Base-by-base conservation (phyloP, 192 early-diverging fungal genomes). In the Mortierella hygrophila region DNA sequence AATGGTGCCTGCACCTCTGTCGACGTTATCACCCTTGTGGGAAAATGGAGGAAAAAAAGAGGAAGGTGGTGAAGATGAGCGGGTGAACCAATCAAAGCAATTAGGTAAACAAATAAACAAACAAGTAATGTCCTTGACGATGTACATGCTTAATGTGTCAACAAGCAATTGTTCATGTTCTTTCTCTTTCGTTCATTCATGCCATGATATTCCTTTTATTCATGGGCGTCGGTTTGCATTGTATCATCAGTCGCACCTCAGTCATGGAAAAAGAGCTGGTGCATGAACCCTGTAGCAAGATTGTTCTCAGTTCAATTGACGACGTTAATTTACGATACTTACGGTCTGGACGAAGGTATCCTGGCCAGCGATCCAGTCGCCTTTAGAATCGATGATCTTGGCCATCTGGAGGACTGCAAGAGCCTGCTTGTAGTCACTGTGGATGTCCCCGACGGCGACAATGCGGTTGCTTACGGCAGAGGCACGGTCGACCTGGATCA, bases 361-460 rank as follows among this genome's bases (percentile, higher is more conserved):
- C 20, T 79, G 81, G 23, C 76, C 82, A 10, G 86, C 94, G 47
- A 80, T 75, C 95, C 95, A 96, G 41, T 93, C 85, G 21, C 75
- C 83, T 11, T 90, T 88, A 0, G 84, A 74, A 76, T 96, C 92
- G 20, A 92, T 76, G 21, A 96, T 44, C 15, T 89, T 89, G 69
- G 95, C 93, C 80, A 95, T 88, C 8, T 87, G 79, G 10, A 96
- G 87, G 20, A 93, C 92, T 13, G 79, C 78, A 1, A 90, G 38
- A 7, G 92, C 89, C 41, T 93, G 89, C 20, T 76, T 63, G 26
- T 91, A 83, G 75, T 96, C 95, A 23, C 93, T 93, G 72, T 96
- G 95, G 40, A 95, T 78, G 83, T 96, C 95, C 6, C 94, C 94
- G 37, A 95, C 88, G 37, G 94, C 93, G 26, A 94, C 91, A 63